These are phyloP conservation scores for Lasiosphaeris hirsuta DNA, from an alignment of 495 filamentous ascomycete species.

Conservation along the genomic window DNA sequence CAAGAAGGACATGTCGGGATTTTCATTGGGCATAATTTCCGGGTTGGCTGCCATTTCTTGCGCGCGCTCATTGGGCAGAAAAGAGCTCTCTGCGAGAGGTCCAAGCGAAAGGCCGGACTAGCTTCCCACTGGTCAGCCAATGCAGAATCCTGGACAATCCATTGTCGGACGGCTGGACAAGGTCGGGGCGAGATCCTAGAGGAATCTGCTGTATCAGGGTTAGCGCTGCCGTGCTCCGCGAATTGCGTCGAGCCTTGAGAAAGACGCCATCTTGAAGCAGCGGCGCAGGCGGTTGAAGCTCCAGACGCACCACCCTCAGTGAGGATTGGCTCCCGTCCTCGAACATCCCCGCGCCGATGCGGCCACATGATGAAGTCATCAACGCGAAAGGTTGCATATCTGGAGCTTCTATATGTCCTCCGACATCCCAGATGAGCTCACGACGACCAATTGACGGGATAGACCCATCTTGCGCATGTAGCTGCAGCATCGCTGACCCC, in stretches of 20 bases:
- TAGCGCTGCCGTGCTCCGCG: slow-evolving; percentile 20
- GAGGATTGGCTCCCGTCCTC: slow-evolving; percentile 4
- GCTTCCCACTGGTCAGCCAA: slow-evolving; percentile 29
- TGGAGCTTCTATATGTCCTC: not conserved
- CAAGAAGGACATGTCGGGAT: slow-evolving; percentile 21
- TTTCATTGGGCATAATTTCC: slow-evolving; percentile 42
- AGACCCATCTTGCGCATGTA: too few species aligned
- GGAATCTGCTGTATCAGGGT: slow-evolving; percentile 16
- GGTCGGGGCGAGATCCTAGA: slow-evolving; percentile 15
- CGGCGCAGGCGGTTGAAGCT: slow-evolving; percentile 6
- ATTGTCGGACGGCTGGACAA: slow-evolving; percentile 14
- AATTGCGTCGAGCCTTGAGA: slow-evolving; percentile 14
- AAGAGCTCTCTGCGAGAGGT: slow-evolving; percentile 30
- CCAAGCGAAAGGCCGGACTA: slow-evolving; percentile 29
- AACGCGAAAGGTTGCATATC: not conserved
- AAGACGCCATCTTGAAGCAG: slow-evolving; percentile 7
- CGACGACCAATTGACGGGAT: not conserved
- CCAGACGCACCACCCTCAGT: not conserved
- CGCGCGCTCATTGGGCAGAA: slow-evolving; percentile 42
- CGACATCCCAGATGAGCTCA: not conserved
- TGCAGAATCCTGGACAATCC: slow-evolving; percentile 14
- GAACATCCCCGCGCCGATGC: not conserved
- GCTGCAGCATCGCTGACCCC: not conserved
- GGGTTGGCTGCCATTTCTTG: slow-evolving; percentile 31
- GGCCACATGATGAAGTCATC: slow-evolving; percentile 23